phyloP scores from a whole-genome alignment of 331 rosid genomes.

The Erythrophleum ivorense region DNA sequence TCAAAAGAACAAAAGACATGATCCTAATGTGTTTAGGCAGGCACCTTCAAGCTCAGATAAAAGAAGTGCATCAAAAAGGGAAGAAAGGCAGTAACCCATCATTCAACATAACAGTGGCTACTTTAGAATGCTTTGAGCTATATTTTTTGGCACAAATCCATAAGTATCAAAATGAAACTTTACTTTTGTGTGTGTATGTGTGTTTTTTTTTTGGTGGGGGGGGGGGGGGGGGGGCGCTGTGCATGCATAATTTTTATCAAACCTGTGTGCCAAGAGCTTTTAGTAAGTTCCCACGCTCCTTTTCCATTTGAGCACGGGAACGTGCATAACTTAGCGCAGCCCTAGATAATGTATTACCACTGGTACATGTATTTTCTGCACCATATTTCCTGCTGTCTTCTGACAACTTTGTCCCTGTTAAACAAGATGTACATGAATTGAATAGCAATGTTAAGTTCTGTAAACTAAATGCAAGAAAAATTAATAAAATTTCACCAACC shows the following conservation, averaged over 20 bases:
- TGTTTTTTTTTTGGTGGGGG: too few species aligned
- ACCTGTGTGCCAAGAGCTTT: conserved; percentile 99
- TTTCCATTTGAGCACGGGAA: conserved; percentile 95
- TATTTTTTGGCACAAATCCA: conserved; percentile 18
- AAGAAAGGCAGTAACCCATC: conserved; percentile 24
- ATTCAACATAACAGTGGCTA: conserved; percentile 8
- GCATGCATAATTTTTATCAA: not conserved
- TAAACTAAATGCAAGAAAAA: conserved; percentile 27
- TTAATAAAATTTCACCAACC: conserved; percentile 27
- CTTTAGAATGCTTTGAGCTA: not conserved
- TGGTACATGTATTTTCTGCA: conserved; percentile 89
- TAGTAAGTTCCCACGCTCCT: conserved; percentile 84
- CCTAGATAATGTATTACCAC: conserved; percentile 81
- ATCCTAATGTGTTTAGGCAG: conserved; percentile 17
- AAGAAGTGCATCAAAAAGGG: conserved; percentile 16
- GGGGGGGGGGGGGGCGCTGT: not conserved
- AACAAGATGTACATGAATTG: conserved; percentile 43
- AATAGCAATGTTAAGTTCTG: conserved; percentile 18
- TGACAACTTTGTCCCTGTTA: conserved; percentile 88
- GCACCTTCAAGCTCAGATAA: not conserved
- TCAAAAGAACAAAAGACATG: conserved; percentile 23
- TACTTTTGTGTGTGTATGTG: not conserved
- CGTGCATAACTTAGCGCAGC: conserved; percentile 82
- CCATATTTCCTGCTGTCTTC: conserved; percentile 99
- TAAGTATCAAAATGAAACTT: conserved; percentile 25